A percentile compares a stretch with the other conserved stretches of the same genome.
Evolutionary conservation across 345 rosid genomes (phyloP).

Genomic region (Eucalyptus virginea): DNA sequence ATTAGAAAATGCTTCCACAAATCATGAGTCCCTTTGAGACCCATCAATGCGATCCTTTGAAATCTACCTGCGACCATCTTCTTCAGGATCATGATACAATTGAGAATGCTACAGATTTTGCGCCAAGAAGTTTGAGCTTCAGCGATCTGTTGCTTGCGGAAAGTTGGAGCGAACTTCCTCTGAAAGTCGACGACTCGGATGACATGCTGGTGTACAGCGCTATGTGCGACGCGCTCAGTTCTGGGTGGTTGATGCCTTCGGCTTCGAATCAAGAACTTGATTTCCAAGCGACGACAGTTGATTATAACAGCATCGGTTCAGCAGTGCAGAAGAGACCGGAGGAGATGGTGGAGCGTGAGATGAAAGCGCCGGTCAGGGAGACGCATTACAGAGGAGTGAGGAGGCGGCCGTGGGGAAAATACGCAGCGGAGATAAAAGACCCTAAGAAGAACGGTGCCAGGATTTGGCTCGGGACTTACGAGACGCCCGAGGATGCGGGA

Average conservation of each 20-base stretch:
- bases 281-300: not conserved
- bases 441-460: conserved; percentile 31
- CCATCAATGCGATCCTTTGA: not conserved
- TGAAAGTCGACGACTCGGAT: conserved; percentile 19
- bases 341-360: not conserved
- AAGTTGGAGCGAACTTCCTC: conserved; percentile 27
- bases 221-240: conserved; percentile 17
- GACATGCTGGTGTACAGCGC: conserved; percentile 23
- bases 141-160: conserved; percentile 14
- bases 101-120: not conserved
- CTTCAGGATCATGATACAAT: not conserved
- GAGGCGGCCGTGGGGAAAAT: conserved; percentile 41
- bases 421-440: conserved; percentile 34
- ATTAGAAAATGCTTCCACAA: not conserved
- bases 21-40: not conserved
- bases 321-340: not conserved
- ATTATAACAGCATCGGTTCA: not conserved
- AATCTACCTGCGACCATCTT: not conserved
- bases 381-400: conserved; percentile 31
- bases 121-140: conserved; percentile 13
- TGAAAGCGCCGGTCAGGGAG: not conserved
- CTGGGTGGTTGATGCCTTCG: conserved; percentile 13
- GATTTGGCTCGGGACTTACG: conserved; percentile 40
- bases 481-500: conserved; percentile 37
- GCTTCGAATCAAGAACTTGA: not conserved